Evolutionary conservation across 2,329 filamentous ascomycete species (phyloP).

Genomic region (Neocucurbitaria cava): DNA sequence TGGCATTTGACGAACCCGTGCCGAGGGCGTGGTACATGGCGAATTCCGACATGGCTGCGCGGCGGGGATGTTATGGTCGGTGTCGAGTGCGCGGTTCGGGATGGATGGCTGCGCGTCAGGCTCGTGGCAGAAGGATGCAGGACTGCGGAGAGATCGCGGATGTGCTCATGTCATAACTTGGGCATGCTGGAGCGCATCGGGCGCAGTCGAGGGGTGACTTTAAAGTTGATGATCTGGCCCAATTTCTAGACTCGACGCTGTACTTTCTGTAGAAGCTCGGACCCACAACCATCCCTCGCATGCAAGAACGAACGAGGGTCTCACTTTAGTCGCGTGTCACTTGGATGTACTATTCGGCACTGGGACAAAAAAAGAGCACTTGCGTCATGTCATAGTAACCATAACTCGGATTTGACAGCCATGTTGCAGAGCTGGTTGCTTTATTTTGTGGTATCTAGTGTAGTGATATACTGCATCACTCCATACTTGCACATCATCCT

Average conservation of each 20-base stretch:
- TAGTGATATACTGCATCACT: not conserved
- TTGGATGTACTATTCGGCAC: not conserved
- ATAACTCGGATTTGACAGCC: not conserved
- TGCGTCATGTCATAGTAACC: not conserved
- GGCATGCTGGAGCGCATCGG: constrained; percentile 13
- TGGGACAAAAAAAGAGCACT: not conserved
- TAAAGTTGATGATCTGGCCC: constrained; percentile 43
- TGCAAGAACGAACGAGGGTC: constrained; percentile 22
- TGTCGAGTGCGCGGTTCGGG: constrained; percentile 15
- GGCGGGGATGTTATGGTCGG: constrained; percentile 28
- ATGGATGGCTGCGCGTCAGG: constrained; percentile 21
- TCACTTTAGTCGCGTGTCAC: constrained; percentile 8
- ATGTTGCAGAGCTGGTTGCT: not conserved
- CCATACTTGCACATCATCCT: not conserved
- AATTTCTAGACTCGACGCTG: constrained; percentile 23
- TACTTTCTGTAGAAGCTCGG: constrained; percentile 23
- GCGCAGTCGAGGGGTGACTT: constrained; percentile 15
- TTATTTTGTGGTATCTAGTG: not conserved
- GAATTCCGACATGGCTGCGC: constrained; percentile 47
- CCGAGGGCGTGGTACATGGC: constrained; percentile 47
- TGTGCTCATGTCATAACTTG: constrained; percentile 31
- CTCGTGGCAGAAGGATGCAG: constrained; percentile 16
- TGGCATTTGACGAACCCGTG: constrained; percentile 37
- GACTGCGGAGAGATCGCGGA: constrained; percentile 15
- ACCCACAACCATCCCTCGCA: constrained; percentile 26